Conservation (phyloP, 2,329 filamentous ascomycete genomes). For the Keithomyces neogunnii region DNA sequence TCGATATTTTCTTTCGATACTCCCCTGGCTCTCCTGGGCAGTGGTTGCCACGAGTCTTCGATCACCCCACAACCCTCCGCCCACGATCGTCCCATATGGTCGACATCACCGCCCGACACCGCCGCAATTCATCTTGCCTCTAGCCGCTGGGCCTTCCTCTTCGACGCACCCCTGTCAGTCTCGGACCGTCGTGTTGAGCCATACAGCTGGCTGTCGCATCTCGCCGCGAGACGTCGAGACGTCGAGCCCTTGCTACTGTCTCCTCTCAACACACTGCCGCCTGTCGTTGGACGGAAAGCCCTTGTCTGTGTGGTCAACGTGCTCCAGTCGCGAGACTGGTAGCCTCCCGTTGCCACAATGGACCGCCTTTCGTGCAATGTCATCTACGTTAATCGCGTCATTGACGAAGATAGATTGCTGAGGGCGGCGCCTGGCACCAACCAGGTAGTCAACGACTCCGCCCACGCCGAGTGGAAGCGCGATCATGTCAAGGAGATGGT, state of each 20-base stretch:
- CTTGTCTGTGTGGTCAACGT: constrained; percentile 38
- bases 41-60: background rate
- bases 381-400: constrained; percentile 50
- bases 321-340: constrained; percentile 54
- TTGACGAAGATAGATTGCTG: constrained; percentile 38
- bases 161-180: background rate
- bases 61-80: background rate
- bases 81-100: background rate
- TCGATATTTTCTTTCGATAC: background rate
- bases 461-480: constrained; percentile 23
- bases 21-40: background rate
- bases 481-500: constrained; percentile 37
- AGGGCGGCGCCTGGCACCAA: constrained; percentile 15
- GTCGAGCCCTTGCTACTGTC: background rate
- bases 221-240: background rate
- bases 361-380: constrained; percentile 49
- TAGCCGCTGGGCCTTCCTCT: background rate
- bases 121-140: background rate
- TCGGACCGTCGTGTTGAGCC: background rate
- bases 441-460: constrained; percentile 1
- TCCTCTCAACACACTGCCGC: background rate
- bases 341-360: constrained; percentile 48
- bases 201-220: background rate
- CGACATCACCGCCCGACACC: background rate
- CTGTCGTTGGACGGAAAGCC: constrained; percentile 6